Evolutionary conservation across 805 yeast species (phyloP).

Genomic region (Metschnikowia proteae): DNA sequence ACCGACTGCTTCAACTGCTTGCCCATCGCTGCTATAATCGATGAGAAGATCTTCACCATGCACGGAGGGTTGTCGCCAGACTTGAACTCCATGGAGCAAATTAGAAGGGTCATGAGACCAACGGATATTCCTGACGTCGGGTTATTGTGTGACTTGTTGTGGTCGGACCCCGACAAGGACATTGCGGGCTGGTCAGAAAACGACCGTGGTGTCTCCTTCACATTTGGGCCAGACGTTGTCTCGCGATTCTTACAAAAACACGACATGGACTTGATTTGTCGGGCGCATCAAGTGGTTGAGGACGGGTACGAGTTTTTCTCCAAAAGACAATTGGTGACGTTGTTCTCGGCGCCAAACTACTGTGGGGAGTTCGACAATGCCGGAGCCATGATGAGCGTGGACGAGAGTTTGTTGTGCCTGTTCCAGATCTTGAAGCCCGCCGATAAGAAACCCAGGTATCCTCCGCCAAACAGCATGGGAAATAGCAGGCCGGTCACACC

Average conservation of each 20-base stretch:
- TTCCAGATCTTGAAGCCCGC: conserved; percentile 97
- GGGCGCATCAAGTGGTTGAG: conserved; percentile 99
- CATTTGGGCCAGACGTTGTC: conserved; percentile 99
- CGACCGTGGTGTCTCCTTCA: conserved; percentile 97
- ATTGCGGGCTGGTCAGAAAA: conserved; percentile 98
- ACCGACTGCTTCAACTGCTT: conserved; percentile 98
- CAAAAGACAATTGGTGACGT: conserved; percentile 91
- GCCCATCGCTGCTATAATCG: conserved; percentile 97
- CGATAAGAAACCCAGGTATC: conserved; percentile 80
- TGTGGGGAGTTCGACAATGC: conserved; percentile 99
- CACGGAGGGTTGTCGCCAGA: conserved; percentile 99
- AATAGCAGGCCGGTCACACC: conserved; percentile 53
- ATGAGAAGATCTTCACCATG: conserved; percentile 97
- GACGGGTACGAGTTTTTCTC: conserved; percentile 98
- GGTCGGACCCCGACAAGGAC: conserved; percentile 99
- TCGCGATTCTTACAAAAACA: conserved; percentile 94
- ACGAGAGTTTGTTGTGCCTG: conserved; percentile 91
- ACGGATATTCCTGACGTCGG: conserved; percentile 99
- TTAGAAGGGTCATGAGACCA: conserved; percentile 98
- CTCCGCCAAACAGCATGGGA: conserved; percentile 40
- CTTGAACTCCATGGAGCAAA: conserved; percentile 96
- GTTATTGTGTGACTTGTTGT: conserved; percentile 86
- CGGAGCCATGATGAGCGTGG: conserved; percentile 99
- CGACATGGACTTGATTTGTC: conserved; percentile 95
- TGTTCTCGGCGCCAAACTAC: conserved; percentile 95